Base-by-base conservation (phyloP, 768 basidiomycete species). In the Pholiota conissans region DNA sequence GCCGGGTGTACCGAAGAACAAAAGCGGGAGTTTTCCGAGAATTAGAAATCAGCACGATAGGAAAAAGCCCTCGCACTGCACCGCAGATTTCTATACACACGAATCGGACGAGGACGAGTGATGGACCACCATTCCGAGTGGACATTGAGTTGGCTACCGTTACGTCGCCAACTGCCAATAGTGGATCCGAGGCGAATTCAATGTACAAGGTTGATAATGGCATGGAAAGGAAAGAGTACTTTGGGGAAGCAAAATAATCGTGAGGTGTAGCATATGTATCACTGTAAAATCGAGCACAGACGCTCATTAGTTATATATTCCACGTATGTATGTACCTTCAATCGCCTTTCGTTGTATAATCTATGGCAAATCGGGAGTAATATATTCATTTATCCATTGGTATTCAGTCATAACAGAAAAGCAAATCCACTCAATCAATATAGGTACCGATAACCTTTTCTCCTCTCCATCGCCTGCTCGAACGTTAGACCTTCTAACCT, bases 371-470 rank as follows among this genome's bases (percentile, higher is more conserved):
- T n/a, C n/a, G 13, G 13, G 30, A 32, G 30, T 6, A 32, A 32
- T 6, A 49, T 22, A 16, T 13, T 28, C 22, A 18, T 52, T 29
- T 14, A 22, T 52, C 24, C 29, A 52, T 22, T n/a, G 24, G 24
- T 5, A 24, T 39, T 32, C 32, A 20, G 35, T 16, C 22, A 34
- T 8, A 13, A 28, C n/a, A 8, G 13, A 52, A 18, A 13, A 20
- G 24, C 30, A 34, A 16, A 10, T 22, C 29, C 32, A 61, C n/a
- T n/a, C n/a, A 40, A 20, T 74, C 57, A 86, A 59, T 82, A 79
- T 37, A 86, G 68, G 66, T 85, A 87, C 32, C 84, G 73, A 71
- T 85, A 86, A 0, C 83, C 82, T 65, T 76, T 83, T 61, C 80
- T 77, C 61, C 76, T 76, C 59, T 78, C 77, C 65, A 85, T 69